Base-by-base conservation (phyloP, 2,329 filamentous ascomycete species). In the Penicillium sp. region DNA sequence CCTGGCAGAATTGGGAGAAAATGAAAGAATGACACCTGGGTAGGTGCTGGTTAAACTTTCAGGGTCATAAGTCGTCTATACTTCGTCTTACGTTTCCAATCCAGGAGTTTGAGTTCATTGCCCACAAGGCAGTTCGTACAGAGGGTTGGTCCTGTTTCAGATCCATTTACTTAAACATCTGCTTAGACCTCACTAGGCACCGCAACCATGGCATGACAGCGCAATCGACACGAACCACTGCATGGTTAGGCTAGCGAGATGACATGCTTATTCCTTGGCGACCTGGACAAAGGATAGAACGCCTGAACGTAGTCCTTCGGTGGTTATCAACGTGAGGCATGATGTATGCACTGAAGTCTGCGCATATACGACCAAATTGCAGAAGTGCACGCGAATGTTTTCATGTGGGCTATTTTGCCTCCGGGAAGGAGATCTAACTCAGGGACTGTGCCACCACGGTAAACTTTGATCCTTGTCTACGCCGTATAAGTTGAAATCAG, bases 71-170 rank as follows among this genome's bases (percentile, higher is more conserved):
- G 33, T 12, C 33, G 15, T 23, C 33, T 20, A 3, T 18, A 37
- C 18, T 37, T 37, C 9, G 33, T 37, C 18, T 37, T 37, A 13
- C 9, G 9, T 23, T 23, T 37, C 8, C 33, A 20, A 4, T 12
- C 23, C 10, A 9, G 18, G 33, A 20, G 8, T n/a, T 8, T 9
- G 2, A 35, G 40, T 45, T 20, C 31, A 39, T 24, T 44, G 12
- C 45, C 31, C 41, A 42, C 23, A 40, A 27, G 38, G 38, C n/a
- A 24, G 23, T 24, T 40, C 10, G 13, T 12, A 31, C 15, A 28
- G 15, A 25, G 44, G 41, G 31, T 52, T 52, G 45, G 49, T 42
- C 31, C 35, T 44, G 45, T 52, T 52, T 47, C 13, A 32, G 29
- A 52, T 39, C 1, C 10, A 41, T 32, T 28, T 28, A 10, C 12